Percentiles rank a stretch among this genome's conserved stretches.
Conservation (phyloP, 495 filamentous ascomycete species). For the Lophium mytilinum region DNA sequence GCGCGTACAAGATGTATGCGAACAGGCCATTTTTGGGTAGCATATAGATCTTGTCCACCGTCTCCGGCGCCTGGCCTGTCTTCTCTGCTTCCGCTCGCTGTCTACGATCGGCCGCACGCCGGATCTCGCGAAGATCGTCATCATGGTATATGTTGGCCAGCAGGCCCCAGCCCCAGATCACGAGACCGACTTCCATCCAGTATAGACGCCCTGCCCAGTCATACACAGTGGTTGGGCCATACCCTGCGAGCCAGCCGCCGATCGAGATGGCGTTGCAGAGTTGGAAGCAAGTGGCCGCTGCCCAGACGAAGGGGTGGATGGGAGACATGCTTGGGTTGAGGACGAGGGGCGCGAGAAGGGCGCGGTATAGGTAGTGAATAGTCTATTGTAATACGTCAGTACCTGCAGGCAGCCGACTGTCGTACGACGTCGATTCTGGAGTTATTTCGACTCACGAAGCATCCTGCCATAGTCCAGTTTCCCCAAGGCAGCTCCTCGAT, state of each 20-base stretch:
- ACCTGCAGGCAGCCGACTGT: background rate
- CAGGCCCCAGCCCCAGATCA: constrained; percentile 61
- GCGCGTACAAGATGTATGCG: constrained; percentile 73
- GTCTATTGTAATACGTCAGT: constrained; percentile 21
- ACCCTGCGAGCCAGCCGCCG: constrained; percentile 71
- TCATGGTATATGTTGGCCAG: constrained; percentile 76
- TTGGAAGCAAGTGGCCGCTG: constrained; percentile 60
- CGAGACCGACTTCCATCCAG: constrained; percentile 47
- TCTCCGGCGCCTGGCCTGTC: constrained; percentile 30
- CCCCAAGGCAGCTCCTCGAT: constrained; percentile 52
- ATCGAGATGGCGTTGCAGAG: constrained; percentile 67
- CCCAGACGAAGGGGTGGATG: constrained; percentile 56
- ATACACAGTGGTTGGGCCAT: constrained; percentile 53
- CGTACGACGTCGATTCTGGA: constrained; percentile 2
- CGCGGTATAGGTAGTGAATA: constrained; percentile 84
- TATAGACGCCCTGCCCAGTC: constrained; percentile 49
- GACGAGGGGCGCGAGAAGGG: constrained; percentile 67
- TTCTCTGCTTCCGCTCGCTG: constrained; percentile 36
- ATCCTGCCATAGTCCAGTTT: constrained; percentile 57
- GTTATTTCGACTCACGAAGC: constrained; percentile 43
- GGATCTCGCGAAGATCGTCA: constrained; percentile 68
- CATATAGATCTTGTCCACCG: constrained; percentile 77
- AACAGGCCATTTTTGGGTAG: constrained; percentile 81
- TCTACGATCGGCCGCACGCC: constrained; percentile 49
- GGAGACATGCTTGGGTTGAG: constrained; percentile 87